Evolutionary conservation across 176 grass and related monocot species (phyloP).

Genomic region (Calamus simplicifolius): DNA sequence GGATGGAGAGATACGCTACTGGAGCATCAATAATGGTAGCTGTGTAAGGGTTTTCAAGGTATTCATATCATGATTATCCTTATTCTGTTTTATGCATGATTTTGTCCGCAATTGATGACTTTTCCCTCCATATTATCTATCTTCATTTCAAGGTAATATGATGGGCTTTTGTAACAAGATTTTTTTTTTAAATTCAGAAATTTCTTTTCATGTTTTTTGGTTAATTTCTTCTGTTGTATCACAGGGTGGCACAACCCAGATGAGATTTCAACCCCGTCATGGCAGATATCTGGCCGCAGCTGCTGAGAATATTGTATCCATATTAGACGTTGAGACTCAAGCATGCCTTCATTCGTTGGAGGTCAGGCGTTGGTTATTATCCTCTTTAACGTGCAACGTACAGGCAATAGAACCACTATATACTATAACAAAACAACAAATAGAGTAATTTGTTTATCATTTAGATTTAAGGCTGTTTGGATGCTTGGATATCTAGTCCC

Average conservation of each 20-base stretch:
- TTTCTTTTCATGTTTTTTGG: background rate
- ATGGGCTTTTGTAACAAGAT: background rate
- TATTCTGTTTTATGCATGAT: background rate
- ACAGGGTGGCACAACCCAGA: constrained; percentile 24
- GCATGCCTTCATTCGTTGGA: constrained; percentile 6
- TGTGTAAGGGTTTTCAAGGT: constrained; percentile 24
- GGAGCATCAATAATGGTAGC: constrained; percentile 28
- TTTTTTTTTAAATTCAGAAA: background rate
- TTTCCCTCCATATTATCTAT: too few species aligned
- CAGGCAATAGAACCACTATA: too few species aligned
- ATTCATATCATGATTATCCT: background rate
- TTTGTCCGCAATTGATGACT: background rate
- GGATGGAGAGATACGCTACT: constrained; percentile 40
- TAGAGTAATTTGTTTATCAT: too few species aligned
- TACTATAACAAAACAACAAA: too few species aligned
- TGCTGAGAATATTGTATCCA: constrained; percentile 13
- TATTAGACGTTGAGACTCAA: constrained; percentile 25
- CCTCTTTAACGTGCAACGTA: too few species aligned
- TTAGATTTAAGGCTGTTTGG: too few species aligned
- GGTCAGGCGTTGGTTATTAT: background rate
- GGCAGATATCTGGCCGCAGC: constrained; percentile 19
- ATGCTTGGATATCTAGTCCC: too few species aligned
- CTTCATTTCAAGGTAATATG: too few species aligned
- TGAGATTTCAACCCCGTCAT: constrained; percentile 25
- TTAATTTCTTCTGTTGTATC: too few species aligned